Evolutionary conservation across 2,329 filamentous ascomycete genomes (phyloP), one percentile per base, ranked within the genome.

Genomic region (Phialocephala subalpina): DNA sequence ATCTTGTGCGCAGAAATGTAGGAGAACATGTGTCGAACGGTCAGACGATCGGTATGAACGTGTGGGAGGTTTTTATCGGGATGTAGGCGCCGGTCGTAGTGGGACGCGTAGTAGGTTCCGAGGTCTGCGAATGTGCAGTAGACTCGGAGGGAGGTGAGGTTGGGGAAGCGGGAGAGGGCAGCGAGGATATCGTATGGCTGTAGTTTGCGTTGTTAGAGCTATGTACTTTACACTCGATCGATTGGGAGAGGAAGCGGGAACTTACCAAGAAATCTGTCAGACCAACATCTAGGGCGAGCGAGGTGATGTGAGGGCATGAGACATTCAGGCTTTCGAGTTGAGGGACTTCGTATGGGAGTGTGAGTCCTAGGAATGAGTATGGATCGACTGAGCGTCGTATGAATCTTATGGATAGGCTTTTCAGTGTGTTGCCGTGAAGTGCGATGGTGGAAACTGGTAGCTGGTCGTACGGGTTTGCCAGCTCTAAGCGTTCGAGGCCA

Each of bases 111-210:
- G 18, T 20, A 45, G 3, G 42, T 45, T 2, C 42, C 42, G 8
- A n/a, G 18, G 8, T 14, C 42, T 45, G 42, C 42, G 42, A 45
- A 45, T 7, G 2, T n/a, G 38, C n/a, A 18, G 40, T 16, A 62
- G 5, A 42, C 3, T 47, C 49, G 22, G 25, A 58, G 22, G 22
- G 25, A 20, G 9, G 60, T 20, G 5, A 62, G 53, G 6, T 62
- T 38, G 20, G 52, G 60, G 36, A 62, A 57, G 12, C 40, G 60
- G 25, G 52, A 27, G 18, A 62, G 52, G 12, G 60, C 36, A 25
- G 25, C 38, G 2, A 62, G 36, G 29, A 29, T 29, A 20, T 62
- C 35, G 18, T 62, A 49, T 4, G 52, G 52, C 60, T 62, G 38
- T n/a, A n/a, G n/a, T n/a, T n/a, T n/a, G n/a, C n/a, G 2, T 20